Evolutionary conservation across 371 early-diverging fungal species (phyloP).

Genomic region (Actinomortierella wolfii): DNA sequence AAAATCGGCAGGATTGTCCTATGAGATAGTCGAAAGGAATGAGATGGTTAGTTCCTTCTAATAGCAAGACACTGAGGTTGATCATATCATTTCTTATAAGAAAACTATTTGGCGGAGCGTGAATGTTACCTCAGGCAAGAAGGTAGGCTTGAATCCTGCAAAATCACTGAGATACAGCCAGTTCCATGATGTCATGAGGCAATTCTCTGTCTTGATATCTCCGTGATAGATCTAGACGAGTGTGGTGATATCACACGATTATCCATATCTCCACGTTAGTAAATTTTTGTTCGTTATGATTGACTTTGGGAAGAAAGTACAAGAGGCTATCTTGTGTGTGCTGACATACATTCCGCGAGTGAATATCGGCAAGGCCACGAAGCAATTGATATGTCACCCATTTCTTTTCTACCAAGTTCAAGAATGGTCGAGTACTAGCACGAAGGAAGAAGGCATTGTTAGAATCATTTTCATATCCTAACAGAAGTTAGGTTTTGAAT

Average conservation of each 20-base stretch:
- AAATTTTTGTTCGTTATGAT: too few relatives aligned
- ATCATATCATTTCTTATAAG: too few relatives aligned
- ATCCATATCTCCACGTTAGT: too few relatives aligned
- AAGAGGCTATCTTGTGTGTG: too few relatives aligned
- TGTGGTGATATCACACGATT: too few relatives aligned
- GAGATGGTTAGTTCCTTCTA: too few relatives aligned
- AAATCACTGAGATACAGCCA: constrained; percentile 91
- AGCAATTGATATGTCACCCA: constrained; percentile 94
- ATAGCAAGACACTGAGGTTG: too few relatives aligned
- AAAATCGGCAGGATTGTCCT: constrained; percentile 95
- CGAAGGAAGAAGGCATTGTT: neutral
- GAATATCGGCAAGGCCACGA: constrained; percentile 77
- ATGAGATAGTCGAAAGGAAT: neutral
- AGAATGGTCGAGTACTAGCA: constrained; percentile 89
- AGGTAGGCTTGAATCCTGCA: constrained; percentile 90
- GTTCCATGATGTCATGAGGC: constrained; percentile 92
- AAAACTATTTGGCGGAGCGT: too few relatives aligned
- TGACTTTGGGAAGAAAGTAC: too few relatives aligned
- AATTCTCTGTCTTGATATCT: constrained; percentile 90
- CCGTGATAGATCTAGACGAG: constrained; percentile 76
- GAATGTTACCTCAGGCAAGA: constrained; percentile 77
- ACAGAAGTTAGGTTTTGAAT: neutral
- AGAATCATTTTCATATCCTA: neutral
- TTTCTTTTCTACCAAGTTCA: constrained; percentile 83
- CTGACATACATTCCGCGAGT: constrained; percentile 60